These are phyloP conservation scores for Chenopodium album DNA, from an alignment of 148 eudicot species.

Conservation along the genomic window DNA sequence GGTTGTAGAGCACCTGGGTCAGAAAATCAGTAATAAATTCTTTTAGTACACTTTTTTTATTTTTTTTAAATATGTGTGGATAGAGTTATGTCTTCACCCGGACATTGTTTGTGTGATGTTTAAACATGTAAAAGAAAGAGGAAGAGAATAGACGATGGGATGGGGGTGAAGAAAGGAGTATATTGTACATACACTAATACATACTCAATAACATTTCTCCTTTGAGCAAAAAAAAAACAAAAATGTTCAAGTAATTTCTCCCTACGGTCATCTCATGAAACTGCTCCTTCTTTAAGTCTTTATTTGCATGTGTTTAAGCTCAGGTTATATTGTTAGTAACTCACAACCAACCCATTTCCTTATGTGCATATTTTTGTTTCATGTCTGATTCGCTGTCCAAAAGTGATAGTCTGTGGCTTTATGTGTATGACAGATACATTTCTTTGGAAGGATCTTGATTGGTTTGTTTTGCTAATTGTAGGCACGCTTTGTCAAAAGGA, in stretches of 20 bases:
- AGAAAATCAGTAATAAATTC: not conserved
- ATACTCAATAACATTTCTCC: too few species aligned
- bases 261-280: not conserved
- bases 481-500: slow-evolving; percentile 93
- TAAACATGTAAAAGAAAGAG: not conserved
- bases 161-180: not conserved
- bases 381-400: not conserved
- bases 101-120: not conserved
- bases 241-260: not conserved
- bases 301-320: not conserved
- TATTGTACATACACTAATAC: too few species aligned
- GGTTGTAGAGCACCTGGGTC: not conserved
- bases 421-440: not conserved
- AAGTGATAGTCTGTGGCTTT: slow-evolving; percentile 1
- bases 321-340: not conserved
- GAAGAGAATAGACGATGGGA: not conserved
- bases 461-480: slow-evolving; percentile 32
- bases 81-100: too few species aligned
- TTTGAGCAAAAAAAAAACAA: too few species aligned
- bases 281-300: not conserved
- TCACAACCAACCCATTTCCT: not conserved
- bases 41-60: too few species aligned
- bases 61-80: not conserved
- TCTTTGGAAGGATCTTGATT: slow-evolving; percentile 1
- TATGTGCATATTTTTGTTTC: not conserved